Evolutionary conservation across 176 grass and related monocot species (phyloP), one percentile per base, ranked within the genome.

Genomic region (Lolium multiflorum): DNA sequence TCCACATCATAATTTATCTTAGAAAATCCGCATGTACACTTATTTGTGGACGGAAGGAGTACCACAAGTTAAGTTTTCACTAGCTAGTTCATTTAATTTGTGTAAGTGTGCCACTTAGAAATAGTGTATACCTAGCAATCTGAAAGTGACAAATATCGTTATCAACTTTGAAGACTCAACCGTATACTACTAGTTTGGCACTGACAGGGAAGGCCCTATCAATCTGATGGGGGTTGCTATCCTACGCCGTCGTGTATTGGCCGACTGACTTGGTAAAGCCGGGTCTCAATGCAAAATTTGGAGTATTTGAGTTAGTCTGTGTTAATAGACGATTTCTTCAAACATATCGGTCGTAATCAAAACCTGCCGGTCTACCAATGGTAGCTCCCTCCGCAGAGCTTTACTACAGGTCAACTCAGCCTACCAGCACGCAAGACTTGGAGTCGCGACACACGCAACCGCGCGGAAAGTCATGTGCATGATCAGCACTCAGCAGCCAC

Each of bases 401-500:
- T 26, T 0, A 73, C 46, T 16, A 26, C 22, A 51, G 71, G 47
- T 75, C 72, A 28, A 75, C 7, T n/a, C n/a, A n/a, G 72, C 72
- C n/a, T n/a, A 75, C 72, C 47, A 75, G 72, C 22, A 52, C 72
- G 72, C 46, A 75, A 52, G 72, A 75, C 72, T 31, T 75, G 1
- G 22, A 52, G 13, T 75, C 22, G 24, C 14, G 13, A n/a, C n/a
- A 3, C 21, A 26, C 44, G 46, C 69, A 47, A 72, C 18, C 68
- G 68, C 67, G 67, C 70, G 43, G 20, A 73, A 49, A 13, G 43
- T 24, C 41, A 48, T 73, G 38, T 39, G 11, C 11, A 22, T 22
- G 18, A 71, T n/a, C 68, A 44, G 10, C 68, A 44, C 14, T 38
- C 17, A 71, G 38, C 38, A 39, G 38, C 38, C 38, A 71, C 18